Conservation (phyloP, 768 basidiomycete species). For the Hygrocybe punicea region DNA sequence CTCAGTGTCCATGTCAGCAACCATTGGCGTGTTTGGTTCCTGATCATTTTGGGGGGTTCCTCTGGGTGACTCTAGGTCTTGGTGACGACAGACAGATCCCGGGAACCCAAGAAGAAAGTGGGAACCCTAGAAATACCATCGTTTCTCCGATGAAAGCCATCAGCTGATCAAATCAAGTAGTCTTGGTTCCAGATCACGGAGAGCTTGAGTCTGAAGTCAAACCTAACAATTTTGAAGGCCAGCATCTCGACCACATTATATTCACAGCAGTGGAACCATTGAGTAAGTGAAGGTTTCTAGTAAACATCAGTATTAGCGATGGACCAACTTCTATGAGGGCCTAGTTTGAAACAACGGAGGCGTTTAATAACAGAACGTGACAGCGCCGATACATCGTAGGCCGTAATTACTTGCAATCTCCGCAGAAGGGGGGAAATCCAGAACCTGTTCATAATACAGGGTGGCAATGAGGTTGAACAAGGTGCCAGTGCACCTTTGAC, state of each 20-base stretch:
- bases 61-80: too few relatives aligned
- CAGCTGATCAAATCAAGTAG: not conserved
- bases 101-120: too few relatives aligned
- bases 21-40: too few relatives aligned
- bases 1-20: too few relatives aligned
- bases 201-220: conserved; percentile 3
- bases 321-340: not conserved
- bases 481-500: not conserved
- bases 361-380: not conserved
- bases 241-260: not conserved
- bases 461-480: not conserved
- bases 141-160: not conserved
- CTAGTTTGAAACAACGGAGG: not conserved
- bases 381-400: not conserved
- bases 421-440: not conserved
- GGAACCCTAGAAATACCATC: not conserved
- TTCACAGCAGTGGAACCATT: not conserved
- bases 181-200: not conserved
- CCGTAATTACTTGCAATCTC: not conserved
- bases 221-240: not conserved
- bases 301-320: not conserved
- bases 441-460: not conserved
- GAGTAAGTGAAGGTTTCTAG: not conserved
- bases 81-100: too few relatives aligned
- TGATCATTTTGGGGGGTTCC: too few relatives aligned